Evolutionary conservation across 106 monocot species (phyloP).

Genomic region (Chionographis japonica): DNA sequence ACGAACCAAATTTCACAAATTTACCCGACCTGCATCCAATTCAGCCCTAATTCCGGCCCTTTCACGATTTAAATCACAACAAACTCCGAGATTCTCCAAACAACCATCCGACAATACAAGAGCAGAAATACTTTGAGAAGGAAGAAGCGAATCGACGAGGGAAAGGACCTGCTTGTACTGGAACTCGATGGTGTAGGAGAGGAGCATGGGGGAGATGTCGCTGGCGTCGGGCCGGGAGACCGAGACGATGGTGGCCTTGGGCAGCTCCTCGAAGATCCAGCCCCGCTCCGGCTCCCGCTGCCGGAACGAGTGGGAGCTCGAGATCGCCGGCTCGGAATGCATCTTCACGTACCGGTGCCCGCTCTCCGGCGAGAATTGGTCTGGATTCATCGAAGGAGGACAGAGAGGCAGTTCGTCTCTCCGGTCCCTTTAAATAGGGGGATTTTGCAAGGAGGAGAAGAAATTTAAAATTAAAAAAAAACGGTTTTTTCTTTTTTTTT

Average conservation of each 20-base stretch:
- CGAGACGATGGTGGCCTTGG: slow-evolving; percentile 68
- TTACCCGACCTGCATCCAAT: no score
- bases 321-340: slow-evolving; percentile 51
- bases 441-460: no score
- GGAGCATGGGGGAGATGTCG: slow-evolving; percentile 86
- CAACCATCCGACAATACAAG: neutral
- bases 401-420: no score
- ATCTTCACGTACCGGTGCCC: slow-evolving; percentile 63
- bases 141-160: neutral
- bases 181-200: slow-evolving; percentile 90
- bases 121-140: neutral
- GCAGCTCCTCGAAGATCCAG: slow-evolving; percentile 82
- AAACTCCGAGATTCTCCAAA: neutral
- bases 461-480: no score
- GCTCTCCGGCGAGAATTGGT: slow-evolving; percentile 28
- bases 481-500: no score
- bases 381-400: slow-evolving; percentile 21
- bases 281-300: slow-evolving; percentile 20
- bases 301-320: slow-evolving; percentile 38
- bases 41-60: neutral
- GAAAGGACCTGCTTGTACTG: slow-evolving; percentile 80
- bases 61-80: neutral
- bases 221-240: slow-evolving; percentile 83
- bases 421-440: no score
- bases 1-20: no score